A percentile compares a stretch with the other conserved stretches of the same genome.
These are phyloP conservation scores for Teratosphaeriaceae sp. DNA, from an alignment of 2,329 filamentous ascomycete genomes.

Conservation along the genomic window DNA sequence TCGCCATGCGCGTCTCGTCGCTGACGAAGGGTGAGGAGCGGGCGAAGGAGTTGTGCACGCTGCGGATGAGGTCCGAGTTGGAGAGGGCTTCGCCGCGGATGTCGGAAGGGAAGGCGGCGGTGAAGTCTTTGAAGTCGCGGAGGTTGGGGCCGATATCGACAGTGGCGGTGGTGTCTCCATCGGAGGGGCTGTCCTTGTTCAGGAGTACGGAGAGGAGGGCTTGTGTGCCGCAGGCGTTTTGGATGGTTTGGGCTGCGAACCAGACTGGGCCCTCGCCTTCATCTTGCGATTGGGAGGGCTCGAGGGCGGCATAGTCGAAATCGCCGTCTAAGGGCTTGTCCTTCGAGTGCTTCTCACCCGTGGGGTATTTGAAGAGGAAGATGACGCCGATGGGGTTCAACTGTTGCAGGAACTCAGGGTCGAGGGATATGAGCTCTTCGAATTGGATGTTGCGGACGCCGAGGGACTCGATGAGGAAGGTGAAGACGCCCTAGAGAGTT, in stretches of 20 bases:
- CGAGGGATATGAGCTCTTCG: slow-evolving; percentile 88
- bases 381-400: slow-evolving; percentile 67
- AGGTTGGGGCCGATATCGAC: slow-evolving; percentile 68
- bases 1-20: slow-evolving; percentile 68
- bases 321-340: slow-evolving; percentile 70
- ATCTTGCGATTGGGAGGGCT: slow-evolving; percentile 29
- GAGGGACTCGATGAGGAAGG: slow-evolving; percentile 85
- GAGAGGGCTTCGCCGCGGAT: slow-evolving; percentile 64
- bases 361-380: slow-evolving; percentile 97
- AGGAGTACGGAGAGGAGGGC: slow-evolving; percentile 86
- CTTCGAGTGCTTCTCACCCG: slow-evolving; percentile 53
- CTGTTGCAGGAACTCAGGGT: slow-evolving; percentile 63
- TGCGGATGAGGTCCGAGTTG: slow-evolving; percentile 53
- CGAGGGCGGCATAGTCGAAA: slow-evolving; percentile 69
- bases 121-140: slow-evolving; percentile 79
- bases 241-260: slow-evolving; percentile 95
- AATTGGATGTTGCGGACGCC: slow-evolving; percentile 93
- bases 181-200: slow-evolving; percentile 55
- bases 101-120: slow-evolving; percentile 66
- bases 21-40: slow-evolving; percentile 84
- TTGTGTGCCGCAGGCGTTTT: slow-evolving; percentile 97
- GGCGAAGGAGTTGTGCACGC: slow-evolving; percentile 85
- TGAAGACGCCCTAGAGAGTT: slow-evolving; percentile 77
- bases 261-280: slow-evolving; percentile 54
- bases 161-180: slow-evolving; percentile 35